These are phyloP conservation scores for Olyra latifolia DNA, from an alignment of 176 grass and related monocot genomes.

Conservation along the genomic window DNA sequence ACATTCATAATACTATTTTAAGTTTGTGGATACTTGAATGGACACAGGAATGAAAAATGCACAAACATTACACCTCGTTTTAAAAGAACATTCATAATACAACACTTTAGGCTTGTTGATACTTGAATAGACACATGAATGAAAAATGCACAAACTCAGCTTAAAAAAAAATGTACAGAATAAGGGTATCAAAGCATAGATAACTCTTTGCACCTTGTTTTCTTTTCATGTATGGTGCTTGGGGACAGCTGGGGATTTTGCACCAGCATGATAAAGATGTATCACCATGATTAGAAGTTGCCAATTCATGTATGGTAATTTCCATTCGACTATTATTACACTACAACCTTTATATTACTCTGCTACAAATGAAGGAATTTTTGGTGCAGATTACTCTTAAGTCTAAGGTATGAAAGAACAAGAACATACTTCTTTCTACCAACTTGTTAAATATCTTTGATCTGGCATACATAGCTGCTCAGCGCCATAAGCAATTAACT, in stretches of 20 bases:
- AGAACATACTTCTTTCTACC: slow-evolving; percentile 8
- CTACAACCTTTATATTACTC: neutral
- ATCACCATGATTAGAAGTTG: neutral
- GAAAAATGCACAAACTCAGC: neutral
- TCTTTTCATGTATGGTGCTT: slow-evolving; percentile 15
- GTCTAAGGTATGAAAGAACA: slow-evolving; percentile 8
- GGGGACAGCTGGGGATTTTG: neutral
- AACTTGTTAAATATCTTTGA: neutral
- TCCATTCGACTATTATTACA: neutral
- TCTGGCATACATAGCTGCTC: neutral
- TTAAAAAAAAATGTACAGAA: neutral
- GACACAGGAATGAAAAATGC: slow-evolving; percentile 5
- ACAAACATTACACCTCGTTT: neutral
- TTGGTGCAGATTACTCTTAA: neutral
- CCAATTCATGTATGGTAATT: neutral
- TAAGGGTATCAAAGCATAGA: slow-evolving; percentile 1
- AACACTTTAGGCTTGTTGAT: neutral
- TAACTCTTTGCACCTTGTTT: neutral
- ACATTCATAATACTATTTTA: slow-evolving; percentile 1
- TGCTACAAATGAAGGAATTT: neutral
- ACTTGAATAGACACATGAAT: too few relatives aligned
- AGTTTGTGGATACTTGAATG: neutral
- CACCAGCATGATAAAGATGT: neutral
- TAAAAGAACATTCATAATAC: slow-evolving; percentile 23
- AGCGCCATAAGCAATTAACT: neutral